Percentiles rank a stretch among this genome's conserved stretches.
Conservation (phyloP, 306 rosid genomes). For the Astragalus membranaceus region DNA sequence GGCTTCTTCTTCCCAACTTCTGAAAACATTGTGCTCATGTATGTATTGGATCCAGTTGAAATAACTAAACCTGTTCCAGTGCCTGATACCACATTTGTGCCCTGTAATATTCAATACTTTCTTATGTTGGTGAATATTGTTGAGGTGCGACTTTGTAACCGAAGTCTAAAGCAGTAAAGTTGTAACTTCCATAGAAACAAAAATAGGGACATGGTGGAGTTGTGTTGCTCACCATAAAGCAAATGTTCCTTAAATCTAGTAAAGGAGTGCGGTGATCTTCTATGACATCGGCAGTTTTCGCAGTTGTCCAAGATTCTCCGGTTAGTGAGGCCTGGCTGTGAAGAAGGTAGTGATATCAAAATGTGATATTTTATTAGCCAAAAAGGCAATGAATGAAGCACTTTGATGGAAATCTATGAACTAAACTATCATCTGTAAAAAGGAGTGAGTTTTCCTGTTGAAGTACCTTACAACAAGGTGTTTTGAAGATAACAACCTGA, state of each 20-base stretch:
- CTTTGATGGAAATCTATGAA: neutral
- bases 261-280: slow-evolving; percentile 59
- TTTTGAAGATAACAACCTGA: slow-evolving; percentile 67
- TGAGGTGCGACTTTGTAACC: no score
- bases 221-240: slow-evolving; percentile 59
- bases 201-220: neutral
- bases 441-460: neutral
- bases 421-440: neutral
- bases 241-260: slow-evolving; percentile 68
- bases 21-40: slow-evolving; percentile 83
- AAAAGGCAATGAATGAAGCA: slow-evolving; percentile 3
- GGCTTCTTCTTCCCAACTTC: slow-evolving; percentile 63
- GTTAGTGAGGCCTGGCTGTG: slow-evolving; percentile 90
- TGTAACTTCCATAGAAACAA: neutral
- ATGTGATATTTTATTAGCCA: neutral
- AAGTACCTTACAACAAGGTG: slow-evolving; percentile 78
- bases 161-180: no score
- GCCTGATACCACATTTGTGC: slow-evolving; percentile 81
- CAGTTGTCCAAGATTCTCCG: slow-evolving; percentile 67
- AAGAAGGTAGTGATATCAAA: slow-evolving; percentile 26
- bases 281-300: slow-evolving; percentile 57
- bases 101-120: no score
- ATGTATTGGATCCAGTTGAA: slow-evolving; percentile 76
- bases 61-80: slow-evolving; percentile 66
- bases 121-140: no score